Base-by-base conservation (phyloP, 352 stramenopile genomes). In the Phytophthora parvispora region DNA sequence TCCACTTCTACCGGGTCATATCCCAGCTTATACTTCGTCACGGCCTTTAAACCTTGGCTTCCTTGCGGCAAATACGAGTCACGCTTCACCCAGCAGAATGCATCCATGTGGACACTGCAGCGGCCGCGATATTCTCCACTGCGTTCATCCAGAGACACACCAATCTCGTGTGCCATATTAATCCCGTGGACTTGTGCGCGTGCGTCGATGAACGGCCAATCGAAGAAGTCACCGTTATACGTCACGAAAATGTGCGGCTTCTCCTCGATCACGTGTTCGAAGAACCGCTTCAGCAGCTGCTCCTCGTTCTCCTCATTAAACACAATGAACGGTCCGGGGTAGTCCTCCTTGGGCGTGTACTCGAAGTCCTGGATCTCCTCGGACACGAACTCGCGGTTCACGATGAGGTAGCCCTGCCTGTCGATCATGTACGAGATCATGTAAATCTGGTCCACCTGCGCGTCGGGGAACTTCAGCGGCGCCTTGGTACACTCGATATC, bases 351-450 rank as follows among this genome's bases (percentile, higher is more conserved):
- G 1, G 98, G 98, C 9, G 97, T 99, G 67, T 99, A 99, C 83
- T 99, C 98, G 75, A 99, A 99, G 76, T 99, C 96, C 40, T 95
- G 78, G 55, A 99, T 96, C 57, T 99, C 97, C 77, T 99, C 85
- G 2, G 91, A 97, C 18, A 99, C 98, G 45, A 99, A 97, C 70
- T 98, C 91, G 24, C 98, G 87, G 69, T 98, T 99, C 51, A 99
- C 91, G 68, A 99, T 98, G 22, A 99, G 77, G 71, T 98, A 99
- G 5, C 98, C 98, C 59, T 94, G 87, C 6, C 72, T 77, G 68
- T 99, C 91, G 36, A 99, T 89, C 98, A 99, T 99, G 85, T 99
- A 99, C 57, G 98, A 99, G 80, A 99, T 99, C 98, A 95, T 97
- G 58, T 94, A 95, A 45, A 95, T 90, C 74, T 98, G 87, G 83